These are phyloP conservation scores for Yamadazyma siamensis DNA, from an alignment of 1,139 yeast genomes.

Conservation along the genomic window DNA sequence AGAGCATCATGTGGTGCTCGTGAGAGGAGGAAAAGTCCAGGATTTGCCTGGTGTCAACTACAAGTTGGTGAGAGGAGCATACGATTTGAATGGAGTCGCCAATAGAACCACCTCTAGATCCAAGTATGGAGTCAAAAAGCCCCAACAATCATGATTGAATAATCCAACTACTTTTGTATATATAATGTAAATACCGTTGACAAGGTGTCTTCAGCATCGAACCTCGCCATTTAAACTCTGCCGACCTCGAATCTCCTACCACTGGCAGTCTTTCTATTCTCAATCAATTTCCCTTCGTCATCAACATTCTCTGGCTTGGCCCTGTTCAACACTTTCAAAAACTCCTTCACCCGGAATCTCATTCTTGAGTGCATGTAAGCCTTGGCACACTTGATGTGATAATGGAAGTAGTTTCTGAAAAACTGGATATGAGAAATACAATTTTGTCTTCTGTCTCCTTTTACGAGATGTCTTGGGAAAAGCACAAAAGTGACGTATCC, in stretches of 20 bases:
- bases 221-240: slow-evolving; percentile 1
- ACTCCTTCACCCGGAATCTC: slow-evolving; percentile 93
- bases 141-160: slow-evolving; percentile 27
- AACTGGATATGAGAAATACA: slow-evolving; percentile 86
- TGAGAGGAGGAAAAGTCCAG: slow-evolving; percentile 96
- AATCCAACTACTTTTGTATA: not conserved
- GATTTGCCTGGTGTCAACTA: slow-evolving; percentile 98
- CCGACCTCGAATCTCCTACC: slow-evolving; percentile 67
- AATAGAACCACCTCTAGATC: slow-evolving; percentile 87
- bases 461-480: slow-evolving; percentile 68
- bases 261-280: slow-evolving; percentile 74
- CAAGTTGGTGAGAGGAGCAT: slow-evolving; percentile 89
- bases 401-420: slow-evolving; percentile 95
- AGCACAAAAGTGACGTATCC: slow-evolving; percentile 77
- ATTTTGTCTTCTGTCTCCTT: slow-evolving; percentile 71
- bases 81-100: slow-evolving; percentile 93
- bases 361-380: slow-evolving; percentile 98
- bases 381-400: slow-evolving; percentile 96
- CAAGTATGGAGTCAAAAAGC: slow-evolving; percentile 92
- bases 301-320: slow-evolving; percentile 93
- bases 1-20: slow-evolving; percentile 94
- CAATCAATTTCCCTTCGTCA: slow-evolving; percentile 56
- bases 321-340: slow-evolving; percentile 90
- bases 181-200: not conserved
- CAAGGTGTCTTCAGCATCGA: not conserved